Evolutionary conservation across 768 basidiomycete genomes (phyloP).

Genomic region (Rhodotorula diobovata): DNA sequence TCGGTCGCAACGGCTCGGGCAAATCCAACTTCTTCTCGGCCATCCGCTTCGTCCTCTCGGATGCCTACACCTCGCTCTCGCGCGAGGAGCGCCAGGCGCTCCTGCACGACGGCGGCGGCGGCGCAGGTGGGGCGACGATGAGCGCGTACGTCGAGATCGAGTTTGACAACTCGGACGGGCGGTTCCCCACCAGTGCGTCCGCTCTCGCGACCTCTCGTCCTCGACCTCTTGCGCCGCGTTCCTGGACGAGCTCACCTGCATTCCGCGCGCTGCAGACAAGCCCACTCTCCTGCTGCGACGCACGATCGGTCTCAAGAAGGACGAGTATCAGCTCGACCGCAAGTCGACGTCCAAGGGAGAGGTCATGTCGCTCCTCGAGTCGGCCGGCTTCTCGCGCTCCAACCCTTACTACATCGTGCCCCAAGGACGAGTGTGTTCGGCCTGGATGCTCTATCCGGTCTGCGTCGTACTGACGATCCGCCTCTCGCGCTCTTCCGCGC

Average conservation of each 20-base stretch:
- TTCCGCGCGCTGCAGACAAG: conserved; percentile 54
- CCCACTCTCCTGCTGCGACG: conserved; percentile 81
- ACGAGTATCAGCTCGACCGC: conserved; percentile 94
- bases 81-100: conserved; percentile 86
- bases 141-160: conserved; percentile 96
- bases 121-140: conserved; percentile 58
- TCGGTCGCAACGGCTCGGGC: conserved; percentile 93
- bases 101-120: conserved; percentile 64
- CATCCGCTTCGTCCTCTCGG: conserved; percentile 94
- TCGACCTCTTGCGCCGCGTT: background rate
- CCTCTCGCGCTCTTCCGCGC: background rate
- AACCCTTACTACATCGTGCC: conserved; percentile 99
- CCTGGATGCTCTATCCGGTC: conserved; percentile 11
- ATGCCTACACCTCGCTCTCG: conserved; percentile 93
- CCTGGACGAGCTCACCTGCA: background rate
- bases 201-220: background rate
- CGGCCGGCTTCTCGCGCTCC: conserved; percentile 94
- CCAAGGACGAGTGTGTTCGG: conserved; percentile 75
- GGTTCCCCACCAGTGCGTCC: conserved; percentile 64
- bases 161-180: conserved; percentile 88
- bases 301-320: conserved; percentile 96
- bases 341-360: conserved; percentile 94
- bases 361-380: conserved; percentile 93
- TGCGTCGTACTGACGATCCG: background rate
- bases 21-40: conserved; percentile 99